Base-by-base conservation (phyloP, 1,284 basidiomycete genomes). In the Tremellales sp. region DNA sequence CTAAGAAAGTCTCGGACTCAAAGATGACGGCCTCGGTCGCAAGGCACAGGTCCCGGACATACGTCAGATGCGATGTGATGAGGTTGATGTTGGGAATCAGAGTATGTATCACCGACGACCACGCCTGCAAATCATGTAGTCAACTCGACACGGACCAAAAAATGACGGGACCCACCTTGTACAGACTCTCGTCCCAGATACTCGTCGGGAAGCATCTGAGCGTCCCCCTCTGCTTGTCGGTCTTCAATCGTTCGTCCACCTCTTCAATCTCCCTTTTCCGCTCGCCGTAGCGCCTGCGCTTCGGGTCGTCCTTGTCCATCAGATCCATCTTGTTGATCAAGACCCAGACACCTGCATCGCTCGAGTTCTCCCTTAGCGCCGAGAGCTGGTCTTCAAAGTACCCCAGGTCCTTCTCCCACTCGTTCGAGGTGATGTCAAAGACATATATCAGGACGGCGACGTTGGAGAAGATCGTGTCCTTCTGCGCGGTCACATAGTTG, bases 361-460 rank as follows among this genome's bases (percentile, higher is more conserved):
- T 60, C n/a, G 59, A 63, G 53, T 70, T 68, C 60, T 84, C 82
- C 42, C 80, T 77, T 35, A 95, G 74, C 2, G 87, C 85, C 4
- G 83, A 81, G 45, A 95, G 76, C 68, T 89, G 93, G 50, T 91
- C 85, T 37, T 82, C 81, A 68, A 88, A 95, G 70, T 93, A 95
- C 61, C 83, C 81, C 29, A 92, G 74, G 72, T 95, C 91, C 35
- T 68, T 60, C 40, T 77, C 75, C 76, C 76, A 77, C 49, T 77
- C 77, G 65, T 85, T 84, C 14, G 65, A 65, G 60, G 89, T 87
- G 37, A 94, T 84, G 68, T 98, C 94, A 54, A 98, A 97, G 8
- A 98, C 95, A 72, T 98, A 98, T 64, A 98, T 97, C 66, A 98
- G 81, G 33, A 97, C 90, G 10, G 91, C 92, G 47, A 97, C 94